These are phyloP conservation scores for Apium graveolens DNA, from an alignment of 129 eudicot species.

Conservation along the genomic window DNA sequence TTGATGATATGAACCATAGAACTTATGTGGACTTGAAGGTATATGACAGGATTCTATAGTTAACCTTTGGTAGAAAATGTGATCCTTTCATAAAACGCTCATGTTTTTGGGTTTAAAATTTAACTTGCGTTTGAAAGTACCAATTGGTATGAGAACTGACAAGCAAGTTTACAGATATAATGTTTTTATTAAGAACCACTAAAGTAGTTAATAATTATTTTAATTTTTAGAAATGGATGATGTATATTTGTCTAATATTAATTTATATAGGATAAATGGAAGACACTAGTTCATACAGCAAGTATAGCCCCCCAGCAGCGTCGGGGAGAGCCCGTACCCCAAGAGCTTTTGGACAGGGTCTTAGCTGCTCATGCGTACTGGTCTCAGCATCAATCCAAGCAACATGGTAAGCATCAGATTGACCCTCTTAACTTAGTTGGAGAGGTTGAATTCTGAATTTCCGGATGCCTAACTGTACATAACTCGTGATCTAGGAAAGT, in stretches of 20 bases:
- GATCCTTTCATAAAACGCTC: not conserved
- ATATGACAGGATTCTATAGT: not conserved
- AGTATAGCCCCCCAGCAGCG: slow-evolving; percentile 92
- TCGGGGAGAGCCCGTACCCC: slow-evolving; percentile 98
- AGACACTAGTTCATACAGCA: slow-evolving; percentile 95
- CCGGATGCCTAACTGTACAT: slow-evolving; percentile 24
- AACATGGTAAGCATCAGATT: slow-evolving; percentile 47
- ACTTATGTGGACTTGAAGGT: slow-evolving; percentile 99
- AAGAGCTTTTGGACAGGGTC: slow-evolving; percentile 78
- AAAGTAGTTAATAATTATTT: not conserved
- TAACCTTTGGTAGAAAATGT: not conserved
- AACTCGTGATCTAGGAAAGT: slow-evolving; percentile 4
- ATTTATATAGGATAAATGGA: slow-evolving; percentile 81
- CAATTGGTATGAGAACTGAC: not conserved
- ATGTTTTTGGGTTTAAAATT: not conserved
- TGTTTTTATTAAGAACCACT: not conserved
- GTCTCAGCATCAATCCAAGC: slow-evolving; percentile 77
- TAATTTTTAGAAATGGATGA: not conserved
- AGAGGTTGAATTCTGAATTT: slow-evolving; percentile 34
- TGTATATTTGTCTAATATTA: not conserved
- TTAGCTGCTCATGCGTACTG: slow-evolving; percentile 79
- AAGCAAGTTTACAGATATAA: not conserved
- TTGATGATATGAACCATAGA: slow-evolving; percentile 84
- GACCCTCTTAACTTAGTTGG: slow-evolving; percentile 34
- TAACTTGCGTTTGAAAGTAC: not conserved